Evolutionary conservation across 1,284 basidiomycete species (phyloP).

Genomic region (Filobasidium uniguttulatum): DNA sequence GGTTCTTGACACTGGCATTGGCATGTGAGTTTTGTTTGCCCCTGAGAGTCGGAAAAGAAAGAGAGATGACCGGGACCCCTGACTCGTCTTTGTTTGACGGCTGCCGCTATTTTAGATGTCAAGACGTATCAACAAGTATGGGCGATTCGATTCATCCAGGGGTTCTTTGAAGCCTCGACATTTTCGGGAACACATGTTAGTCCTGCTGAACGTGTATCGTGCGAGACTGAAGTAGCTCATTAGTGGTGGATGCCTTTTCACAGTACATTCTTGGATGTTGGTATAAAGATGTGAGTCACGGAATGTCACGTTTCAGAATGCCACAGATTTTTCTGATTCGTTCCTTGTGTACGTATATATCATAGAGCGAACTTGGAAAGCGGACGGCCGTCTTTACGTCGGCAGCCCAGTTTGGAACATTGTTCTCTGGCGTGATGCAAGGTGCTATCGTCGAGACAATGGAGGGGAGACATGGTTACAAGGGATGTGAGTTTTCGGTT

Average conservation of each 20-base stretch:
- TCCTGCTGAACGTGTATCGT: neutral
- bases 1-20: slow-evolving; percentile 21
- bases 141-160: slow-evolving; percentile 24
- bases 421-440: slow-evolving; percentile 32
- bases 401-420: slow-evolving; percentile 25
- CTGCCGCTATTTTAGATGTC: slow-evolving; percentile 9
- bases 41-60: too few species aligned
- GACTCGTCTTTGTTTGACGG: neutral
- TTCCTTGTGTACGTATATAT: neutral
- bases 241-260: slow-evolving; percentile 6
- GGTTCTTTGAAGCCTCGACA: slow-evolving; percentile 20
- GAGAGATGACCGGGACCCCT: too few species aligned
- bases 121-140: slow-evolving; percentile 23
- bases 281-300: slow-evolving; percentile 25
- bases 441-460: slow-evolving; percentile 26
- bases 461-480: slow-evolving; percentile 19
- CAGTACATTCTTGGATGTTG: slow-evolving; percentile 30
- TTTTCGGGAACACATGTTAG: neutral
- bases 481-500: slow-evolving; percentile 20
- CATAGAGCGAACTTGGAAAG: slow-evolving; percentile 24
- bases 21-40: slow-evolving; percentile 15
- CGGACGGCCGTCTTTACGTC: slow-evolving; percentile 28
- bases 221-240: neutral
- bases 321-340: neutral
- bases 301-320: too few species aligned